Percentiles rank a stretch among this genome's conserved stretches.
Conservation (phyloP, 169 alveolate species). For the Plasmodium inui region DNA sequence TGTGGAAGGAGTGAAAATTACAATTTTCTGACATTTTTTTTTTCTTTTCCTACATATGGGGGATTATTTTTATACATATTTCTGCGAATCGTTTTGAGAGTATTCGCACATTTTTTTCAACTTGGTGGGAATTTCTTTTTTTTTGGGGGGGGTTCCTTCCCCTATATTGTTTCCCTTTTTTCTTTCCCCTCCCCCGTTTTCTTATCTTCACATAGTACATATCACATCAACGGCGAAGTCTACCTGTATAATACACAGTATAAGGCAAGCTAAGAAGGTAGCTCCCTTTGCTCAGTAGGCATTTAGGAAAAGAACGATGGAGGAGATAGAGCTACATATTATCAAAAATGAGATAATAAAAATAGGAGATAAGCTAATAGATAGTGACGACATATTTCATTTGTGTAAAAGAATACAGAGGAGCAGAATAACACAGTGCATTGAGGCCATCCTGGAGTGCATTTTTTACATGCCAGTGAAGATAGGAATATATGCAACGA, state of each 20-base stretch:
- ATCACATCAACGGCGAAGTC: not conserved
- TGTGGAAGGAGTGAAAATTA: not conserved
- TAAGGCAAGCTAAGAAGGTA: not conserved
- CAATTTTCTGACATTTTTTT: not conserved
- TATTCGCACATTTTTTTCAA: not conserved
- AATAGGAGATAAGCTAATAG: constrained; percentile 72
- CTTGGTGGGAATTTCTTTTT: not conserved
- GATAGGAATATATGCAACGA: constrained; percentile 72
- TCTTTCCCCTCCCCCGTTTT: no score
- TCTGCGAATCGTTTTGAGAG: not conserved
- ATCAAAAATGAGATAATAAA: constrained; percentile 67
- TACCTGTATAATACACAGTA: not conserved
- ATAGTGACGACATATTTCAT: constrained; percentile 75
- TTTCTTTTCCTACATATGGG: not conserved
- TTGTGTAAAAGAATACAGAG: constrained; percentile 46
- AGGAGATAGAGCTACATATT: constrained; percentile 71
- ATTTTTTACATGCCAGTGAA: constrained; percentile 75
- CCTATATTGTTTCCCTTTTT: not conserved
- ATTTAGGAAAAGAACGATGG: constrained; percentile 24
- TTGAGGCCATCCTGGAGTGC: constrained; percentile 57
- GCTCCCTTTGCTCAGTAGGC: not conserved
- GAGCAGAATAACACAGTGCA: constrained; percentile 53
- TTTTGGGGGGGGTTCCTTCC: not conserved
- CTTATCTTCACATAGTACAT: not conserved
- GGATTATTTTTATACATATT: not conserved